phyloP scores from a whole-genome alignment of 1,139 yeast genomes.

The Casaregolazyma suthepensis region DNA sequence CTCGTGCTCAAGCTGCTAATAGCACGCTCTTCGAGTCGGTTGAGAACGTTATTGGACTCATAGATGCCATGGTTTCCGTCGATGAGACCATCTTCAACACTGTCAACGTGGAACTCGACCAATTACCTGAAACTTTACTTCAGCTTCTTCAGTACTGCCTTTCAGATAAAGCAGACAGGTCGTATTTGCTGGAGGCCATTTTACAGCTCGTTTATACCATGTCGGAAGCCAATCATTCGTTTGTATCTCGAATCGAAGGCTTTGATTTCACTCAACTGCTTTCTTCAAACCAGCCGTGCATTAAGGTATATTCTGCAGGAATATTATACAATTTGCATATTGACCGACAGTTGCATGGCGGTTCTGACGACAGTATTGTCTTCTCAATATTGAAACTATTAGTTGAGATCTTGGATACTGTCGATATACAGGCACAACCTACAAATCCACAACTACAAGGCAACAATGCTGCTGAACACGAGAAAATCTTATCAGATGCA shows the following conservation, averaged over 20 bases:
- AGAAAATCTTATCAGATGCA: constrained; percentile 36
- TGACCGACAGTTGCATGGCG: constrained; percentile 9
- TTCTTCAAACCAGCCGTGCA: constrained; percentile 8
- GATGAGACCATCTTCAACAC: constrained; percentile 55
- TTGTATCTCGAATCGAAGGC: constrained; percentile 8
- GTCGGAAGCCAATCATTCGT: constrained; percentile 23
- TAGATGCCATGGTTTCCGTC: constrained; percentile 61
- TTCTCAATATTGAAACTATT: constrained; percentile 23
- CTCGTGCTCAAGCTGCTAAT: constrained; percentile 34
- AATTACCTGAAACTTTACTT: constrained; percentile 18
- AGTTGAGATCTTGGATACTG: constrained; percentile 20
- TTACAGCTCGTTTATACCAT: constrained; percentile 23
- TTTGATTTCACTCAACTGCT: constrained; percentile 11
- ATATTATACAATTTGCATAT: constrained; percentile 20
- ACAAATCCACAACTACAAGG: constrained; percentile 29
- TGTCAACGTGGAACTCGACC: constrained; percentile 39
- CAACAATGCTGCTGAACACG: constrained; percentile 39
- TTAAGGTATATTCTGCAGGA: constrained; percentile 2
- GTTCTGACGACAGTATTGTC: constrained; percentile 14
- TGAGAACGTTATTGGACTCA: constrained; percentile 67
- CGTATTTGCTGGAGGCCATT: constrained; percentile 15
- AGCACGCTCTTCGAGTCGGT: constrained; percentile 56
- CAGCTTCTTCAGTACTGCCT: constrained; percentile 2
- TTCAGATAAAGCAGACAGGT: not conserved
- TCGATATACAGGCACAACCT: constrained; percentile 41